Evolutionary conservation across 2,329 filamentous ascomycete genomes (phyloP).

Genomic region (Ascocoryne sarcoides): DNA sequence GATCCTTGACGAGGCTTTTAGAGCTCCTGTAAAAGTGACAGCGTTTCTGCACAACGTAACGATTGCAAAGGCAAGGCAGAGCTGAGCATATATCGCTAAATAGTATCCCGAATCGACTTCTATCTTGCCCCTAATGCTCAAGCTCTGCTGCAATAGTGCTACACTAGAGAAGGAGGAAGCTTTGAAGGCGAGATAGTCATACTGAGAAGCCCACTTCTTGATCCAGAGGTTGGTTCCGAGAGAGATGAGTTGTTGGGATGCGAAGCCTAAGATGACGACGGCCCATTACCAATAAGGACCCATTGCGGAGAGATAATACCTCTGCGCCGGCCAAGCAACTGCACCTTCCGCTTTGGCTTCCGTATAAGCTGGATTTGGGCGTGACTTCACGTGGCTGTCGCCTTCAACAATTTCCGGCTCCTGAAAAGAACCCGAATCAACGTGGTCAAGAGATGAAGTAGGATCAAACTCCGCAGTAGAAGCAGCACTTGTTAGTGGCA

Average conservation of each 20-base stretch:
- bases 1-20: slow-evolving; percentile 50
- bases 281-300: slow-evolving; percentile 1
- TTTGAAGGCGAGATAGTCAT: no score
- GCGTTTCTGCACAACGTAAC: slow-evolving; percentile 51
- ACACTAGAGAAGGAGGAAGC: no score
- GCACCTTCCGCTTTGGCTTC: slow-evolving; percentile 2
- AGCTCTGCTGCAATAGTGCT: background rate
- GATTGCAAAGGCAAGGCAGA: slow-evolving; percentile 48
- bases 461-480: no score
- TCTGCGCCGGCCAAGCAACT: background rate
- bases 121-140: slow-evolving; percentile 13
- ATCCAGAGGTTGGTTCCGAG: slow-evolving; percentile 3
- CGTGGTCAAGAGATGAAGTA: background rate
- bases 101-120: slow-evolving; percentile 51
- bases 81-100: slow-evolving; percentile 48
- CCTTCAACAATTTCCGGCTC: no score
- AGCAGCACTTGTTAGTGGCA: background rate
- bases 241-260: slow-evolving; percentile 1
- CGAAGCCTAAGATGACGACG: background rate
- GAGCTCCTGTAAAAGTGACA: slow-evolving; percentile 55
- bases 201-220: slow-evolving; percentile 1
- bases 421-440: background rate
- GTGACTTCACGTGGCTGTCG: no score
- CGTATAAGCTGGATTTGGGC: background rate
- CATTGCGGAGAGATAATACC: slow-evolving; percentile 2